Percentiles rank a stretch among this genome's conserved stretches.
These are phyloP conservation scores for Nicotiana noctiflora DNA, from an alignment of 257 asterid genomes.

Conservation along the genomic window DNA sequence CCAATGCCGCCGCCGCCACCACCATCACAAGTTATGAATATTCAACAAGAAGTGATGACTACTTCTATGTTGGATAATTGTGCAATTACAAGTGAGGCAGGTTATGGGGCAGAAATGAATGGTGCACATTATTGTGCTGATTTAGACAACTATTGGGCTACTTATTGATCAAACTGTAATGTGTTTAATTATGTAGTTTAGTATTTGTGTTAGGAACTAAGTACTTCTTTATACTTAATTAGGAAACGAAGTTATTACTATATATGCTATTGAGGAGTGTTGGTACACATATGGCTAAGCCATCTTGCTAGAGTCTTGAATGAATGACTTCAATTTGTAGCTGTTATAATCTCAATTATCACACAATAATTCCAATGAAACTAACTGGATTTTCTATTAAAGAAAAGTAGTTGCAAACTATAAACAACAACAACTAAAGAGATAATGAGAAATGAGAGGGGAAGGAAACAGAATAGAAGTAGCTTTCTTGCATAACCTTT, in stretches of 20 bases:
- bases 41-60: slow-evolving; percentile 35
- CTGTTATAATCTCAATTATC: too few species aligned
- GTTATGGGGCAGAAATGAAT: slow-evolving; percentile 37
- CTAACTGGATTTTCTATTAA: too few species aligned
- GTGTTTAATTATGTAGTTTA: not conserved
- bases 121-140: slow-evolving; percentile 44
- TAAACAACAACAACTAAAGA: too few species aligned
- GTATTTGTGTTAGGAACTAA: not conserved
- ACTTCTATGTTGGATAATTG: slow-evolving; percentile 14
- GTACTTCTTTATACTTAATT: not conserved
- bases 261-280: not conserved
- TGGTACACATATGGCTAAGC: not conserved
- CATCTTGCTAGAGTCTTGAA: not conserved
- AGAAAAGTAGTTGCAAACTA: too few species aligned
- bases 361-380: too few species aligned
- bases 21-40: slow-evolving; percentile 21
- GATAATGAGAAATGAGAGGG: too few species aligned
- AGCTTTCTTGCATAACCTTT: not conserved
- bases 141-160: slow-evolving; percentile 59
- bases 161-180: slow-evolving; percentile 24
- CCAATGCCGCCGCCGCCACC: slow-evolving; percentile 19
- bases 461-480: too few species aligned
- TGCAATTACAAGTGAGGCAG: slow-evolving; percentile 17
- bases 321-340: not conserved
- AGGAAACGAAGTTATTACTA: not conserved